Conservation (phyloP, 257 asterid genomes). For the Solanum ossicruentum region DNA sequence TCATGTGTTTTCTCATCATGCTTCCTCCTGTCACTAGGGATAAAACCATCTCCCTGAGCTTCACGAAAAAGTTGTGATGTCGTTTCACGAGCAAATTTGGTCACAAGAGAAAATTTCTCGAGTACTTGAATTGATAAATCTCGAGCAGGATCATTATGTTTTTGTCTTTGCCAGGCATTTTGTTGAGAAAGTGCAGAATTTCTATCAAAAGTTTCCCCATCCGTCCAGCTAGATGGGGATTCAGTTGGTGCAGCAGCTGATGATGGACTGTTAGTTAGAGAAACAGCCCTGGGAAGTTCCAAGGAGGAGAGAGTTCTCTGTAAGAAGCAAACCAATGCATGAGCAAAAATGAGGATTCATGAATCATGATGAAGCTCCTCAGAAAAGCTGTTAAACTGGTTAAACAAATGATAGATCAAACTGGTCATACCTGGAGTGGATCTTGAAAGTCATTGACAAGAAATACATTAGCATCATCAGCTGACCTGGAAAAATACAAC, state of each 20-base stretch:
- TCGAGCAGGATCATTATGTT: conserved; percentile 64
- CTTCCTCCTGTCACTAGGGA: conserved; percentile 47
- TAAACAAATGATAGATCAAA: background rate
- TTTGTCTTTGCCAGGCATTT: conserved; percentile 54
- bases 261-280: conserved; percentile 40
- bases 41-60: conserved; percentile 38
- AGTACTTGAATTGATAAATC: conserved; percentile 85
- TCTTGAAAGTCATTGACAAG: conserved; percentile 88
- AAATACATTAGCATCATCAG: conserved; percentile 89
- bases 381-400: background rate
- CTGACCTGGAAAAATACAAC: conserved; percentile 52
- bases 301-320: conserved; percentile 89
- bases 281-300: conserved; percentile 82
- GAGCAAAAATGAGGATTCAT: background rate
- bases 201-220: conserved; percentile 25
- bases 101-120: conserved; percentile 95
- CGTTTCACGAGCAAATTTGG: conserved; percentile 98
- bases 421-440: conserved; percentile 74
- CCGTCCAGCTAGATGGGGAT: conserved; percentile 24
- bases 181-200: conserved; percentile 26
- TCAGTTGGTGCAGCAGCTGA: conserved; percentile 28
- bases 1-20: conserved; percentile 23
- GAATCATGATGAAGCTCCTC: background rate
- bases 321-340: conserved; percentile 3
- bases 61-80: conserved; percentile 95